A percentile compares a stretch with the other conserved stretches of the same genome.
These are phyloP conservation scores for Asterochloris sp. DNA, from an alignment of 139 green algal genomes.

Conservation along the genomic window DNA sequence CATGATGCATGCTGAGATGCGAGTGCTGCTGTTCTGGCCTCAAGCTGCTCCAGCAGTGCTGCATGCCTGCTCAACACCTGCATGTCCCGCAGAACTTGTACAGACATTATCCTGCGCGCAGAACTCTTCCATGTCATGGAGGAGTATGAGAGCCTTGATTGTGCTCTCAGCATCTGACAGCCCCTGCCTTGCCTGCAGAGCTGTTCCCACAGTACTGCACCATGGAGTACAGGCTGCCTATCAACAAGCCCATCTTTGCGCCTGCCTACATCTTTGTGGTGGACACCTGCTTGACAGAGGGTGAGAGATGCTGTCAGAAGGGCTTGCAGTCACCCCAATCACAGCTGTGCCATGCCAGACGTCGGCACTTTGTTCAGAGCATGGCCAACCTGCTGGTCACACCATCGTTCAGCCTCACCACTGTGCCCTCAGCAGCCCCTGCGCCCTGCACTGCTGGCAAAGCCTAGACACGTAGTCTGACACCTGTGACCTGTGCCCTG, in stretches of 20 bases:
- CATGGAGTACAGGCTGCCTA: conserved; percentile 91
- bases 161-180: background rate
- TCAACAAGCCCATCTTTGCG: conserved; percentile 46
- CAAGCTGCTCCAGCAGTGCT: background rate
- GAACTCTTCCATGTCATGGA: no score
- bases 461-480: no score
- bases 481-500: no score
- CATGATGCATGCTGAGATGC: background rate
- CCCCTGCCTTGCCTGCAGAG: conserved; percentile 78
- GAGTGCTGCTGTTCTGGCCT: background rate
- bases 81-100: background rate
- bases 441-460: no score
- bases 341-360: no score
- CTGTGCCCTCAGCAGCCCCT: no score
- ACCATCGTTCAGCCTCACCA: no score
- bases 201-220: conserved; percentile 95
- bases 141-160: background rate
- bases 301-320: no score
- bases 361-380: no score
- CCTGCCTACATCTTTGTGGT: conserved; percentile 95
- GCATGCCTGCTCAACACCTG: background rate
- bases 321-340: no score
- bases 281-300: conserved; percentile 90
- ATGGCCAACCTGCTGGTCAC: no score
- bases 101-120: background rate